phyloP scores from a whole-genome alignment of 306 rosid genomes.

The Geum urbanum region DNA sequence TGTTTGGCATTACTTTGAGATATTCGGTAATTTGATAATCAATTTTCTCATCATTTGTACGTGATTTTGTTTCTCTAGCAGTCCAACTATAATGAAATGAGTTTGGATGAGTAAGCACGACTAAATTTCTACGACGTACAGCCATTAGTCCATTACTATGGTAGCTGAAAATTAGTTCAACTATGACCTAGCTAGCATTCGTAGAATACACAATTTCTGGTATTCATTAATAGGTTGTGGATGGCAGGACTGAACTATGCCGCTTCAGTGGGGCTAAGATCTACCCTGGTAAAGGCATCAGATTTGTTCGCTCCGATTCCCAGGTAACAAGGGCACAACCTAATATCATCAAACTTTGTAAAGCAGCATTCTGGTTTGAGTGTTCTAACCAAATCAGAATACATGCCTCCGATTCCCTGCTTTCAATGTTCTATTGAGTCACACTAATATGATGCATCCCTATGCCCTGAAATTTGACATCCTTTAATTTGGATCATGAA shows the following conservation, averaged over 20 bases:
- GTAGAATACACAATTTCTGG: too few species aligned
- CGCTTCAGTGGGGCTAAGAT: constrained; percentile 74
- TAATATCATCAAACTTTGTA: background rate
- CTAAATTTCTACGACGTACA: too few species aligned
- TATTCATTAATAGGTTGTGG: background rate
- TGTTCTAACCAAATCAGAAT: background rate
- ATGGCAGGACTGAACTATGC: constrained; percentile 60
- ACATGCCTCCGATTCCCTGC: too few species aligned
- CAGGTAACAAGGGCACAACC: constrained; percentile 35
- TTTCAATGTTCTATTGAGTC: too few species aligned
- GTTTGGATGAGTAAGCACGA: background rate
- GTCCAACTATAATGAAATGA: background rate
- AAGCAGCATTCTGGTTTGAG: background rate
- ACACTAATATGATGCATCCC: background rate
- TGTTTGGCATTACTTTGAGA: background rate
- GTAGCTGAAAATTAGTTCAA: background rate
- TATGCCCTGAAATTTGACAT: background rate
- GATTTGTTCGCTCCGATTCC: constrained; percentile 65
- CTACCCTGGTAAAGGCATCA: constrained; percentile 65
- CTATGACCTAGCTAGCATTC: background rate
- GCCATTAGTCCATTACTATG: background rate
- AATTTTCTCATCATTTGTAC: background rate
- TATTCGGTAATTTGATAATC: background rate
- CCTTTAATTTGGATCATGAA: constrained; percentile 3
- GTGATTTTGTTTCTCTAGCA: background rate